phyloP scores from a whole-genome alignment of 1,284 basidiomycete species.

The Pseudozyma tsukubaensis region DNA sequence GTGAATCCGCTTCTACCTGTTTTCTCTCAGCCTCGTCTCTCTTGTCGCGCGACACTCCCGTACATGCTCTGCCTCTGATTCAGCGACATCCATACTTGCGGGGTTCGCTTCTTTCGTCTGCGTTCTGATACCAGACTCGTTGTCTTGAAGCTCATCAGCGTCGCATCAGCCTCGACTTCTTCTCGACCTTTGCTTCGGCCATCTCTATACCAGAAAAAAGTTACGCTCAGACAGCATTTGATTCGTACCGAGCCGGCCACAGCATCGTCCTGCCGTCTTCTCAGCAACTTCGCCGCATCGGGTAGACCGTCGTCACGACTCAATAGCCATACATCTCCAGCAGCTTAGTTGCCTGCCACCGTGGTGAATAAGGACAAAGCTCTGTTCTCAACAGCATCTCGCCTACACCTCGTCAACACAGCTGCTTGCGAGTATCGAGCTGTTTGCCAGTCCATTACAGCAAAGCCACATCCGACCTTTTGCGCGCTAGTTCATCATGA shows the following conservation, averaged over 20 bases:
- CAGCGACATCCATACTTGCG: slow-evolving; percentile 4
- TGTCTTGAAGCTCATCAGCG: slow-evolving; percentile 3
- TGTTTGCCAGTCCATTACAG: not conserved
- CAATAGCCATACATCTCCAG: not conserved
- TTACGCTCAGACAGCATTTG: not conserved
- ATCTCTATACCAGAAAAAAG: slow-evolving; percentile 4
- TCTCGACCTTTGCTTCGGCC: not conserved
- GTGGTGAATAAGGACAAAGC: not conserved
- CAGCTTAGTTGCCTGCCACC: not conserved
- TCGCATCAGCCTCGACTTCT: slow-evolving; percentile 2
- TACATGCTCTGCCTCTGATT: slow-evolving; percentile 40
- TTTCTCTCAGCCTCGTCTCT: not conserved
- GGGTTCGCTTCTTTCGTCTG: slow-evolving; percentile 15
- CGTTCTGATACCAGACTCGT: slow-evolving; percentile 15
- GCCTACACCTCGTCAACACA: not conserved
- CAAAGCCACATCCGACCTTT: not conserved
- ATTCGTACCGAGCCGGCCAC: not conserved
- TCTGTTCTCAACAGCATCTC: not conserved
- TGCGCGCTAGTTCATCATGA: slow-evolving; percentile 34
- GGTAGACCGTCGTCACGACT: not conserved
- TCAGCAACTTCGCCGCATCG: not conserved
- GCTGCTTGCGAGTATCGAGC: not conserved
- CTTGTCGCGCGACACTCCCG: slow-evolving; percentile 11
- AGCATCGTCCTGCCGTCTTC: not conserved
- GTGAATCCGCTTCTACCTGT: not conserved